Evolutionary conservation across 2,329 filamentous ascomycete species (phyloP).

Genomic region (Stagonosporopsis cucurbitacearum): DNA sequence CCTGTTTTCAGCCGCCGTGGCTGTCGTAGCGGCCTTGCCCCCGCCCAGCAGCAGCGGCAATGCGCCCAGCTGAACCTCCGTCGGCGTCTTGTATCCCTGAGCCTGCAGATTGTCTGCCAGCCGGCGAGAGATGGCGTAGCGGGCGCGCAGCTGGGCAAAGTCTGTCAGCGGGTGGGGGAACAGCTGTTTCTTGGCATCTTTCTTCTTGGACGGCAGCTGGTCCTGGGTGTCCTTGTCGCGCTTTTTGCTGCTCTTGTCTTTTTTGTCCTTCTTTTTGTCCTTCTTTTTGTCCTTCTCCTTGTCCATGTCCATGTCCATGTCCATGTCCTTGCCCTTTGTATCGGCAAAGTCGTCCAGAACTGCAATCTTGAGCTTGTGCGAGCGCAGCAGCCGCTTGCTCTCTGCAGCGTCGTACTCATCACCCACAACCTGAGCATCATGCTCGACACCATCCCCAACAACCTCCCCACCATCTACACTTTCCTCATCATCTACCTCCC

Average conservation of each 20-base stretch:
- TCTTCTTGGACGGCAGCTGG: slow-evolving; percentile 48
- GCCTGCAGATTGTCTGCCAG: slow-evolving; percentile 78
- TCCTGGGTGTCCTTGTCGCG: slow-evolving; percentile 49
- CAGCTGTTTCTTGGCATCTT: slow-evolving; percentile 66
- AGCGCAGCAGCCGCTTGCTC: slow-evolving; percentile 74
- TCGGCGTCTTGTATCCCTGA: slow-evolving; percentile 88
- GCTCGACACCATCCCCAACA: slow-evolving; percentile 11
- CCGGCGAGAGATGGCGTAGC: slow-evolving; percentile 75
- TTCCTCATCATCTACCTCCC: slow-evolving; percentile 11
- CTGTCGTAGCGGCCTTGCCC: slow-evolving; percentile 25
- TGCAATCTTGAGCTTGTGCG: slow-evolving; percentile 84
- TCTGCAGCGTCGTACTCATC: slow-evolving; percentile 72
- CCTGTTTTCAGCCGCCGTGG: slow-evolving; percentile 42
- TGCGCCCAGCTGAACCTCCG: slow-evolving; percentile 89
- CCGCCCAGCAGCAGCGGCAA: slow-evolving; percentile 76
- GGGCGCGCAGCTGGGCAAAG: slow-evolving; percentile 74
- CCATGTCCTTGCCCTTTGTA: slow-evolving; percentile 55
- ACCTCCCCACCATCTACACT: slow-evolving; percentile 2
- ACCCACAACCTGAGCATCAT: slow-evolving; percentile 64
- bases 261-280: slow-evolving; percentile 56
- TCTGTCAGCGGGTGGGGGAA: slow-evolving; percentile 80
- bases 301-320: slow-evolving; percentile 57
- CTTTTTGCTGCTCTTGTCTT: slow-evolving; percentile 61
- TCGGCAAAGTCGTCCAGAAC: slow-evolving; percentile 63
- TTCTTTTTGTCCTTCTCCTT: slow-evolving; percentile 62